Base-by-base conservation (phyloP, 2,329 filamentous ascomycete genomes). In the Ceratocystis huliohia region DNA sequence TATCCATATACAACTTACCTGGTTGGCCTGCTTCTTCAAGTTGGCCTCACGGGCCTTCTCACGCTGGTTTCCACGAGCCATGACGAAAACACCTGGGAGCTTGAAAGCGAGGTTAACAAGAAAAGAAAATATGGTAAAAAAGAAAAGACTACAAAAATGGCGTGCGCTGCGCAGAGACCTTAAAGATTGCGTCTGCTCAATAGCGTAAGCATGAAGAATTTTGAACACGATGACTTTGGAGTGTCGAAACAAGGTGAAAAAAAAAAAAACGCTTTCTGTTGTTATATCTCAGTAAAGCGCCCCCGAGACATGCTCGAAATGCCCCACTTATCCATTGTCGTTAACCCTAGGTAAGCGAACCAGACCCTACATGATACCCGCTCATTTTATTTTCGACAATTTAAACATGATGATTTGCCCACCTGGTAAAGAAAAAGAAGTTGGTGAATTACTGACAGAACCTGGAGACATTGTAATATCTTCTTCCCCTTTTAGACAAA, bases 51-150 rank as follows among this genome's bases (percentile, higher is more conserved):
- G 88, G 73, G 89, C 88, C 80, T 93, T 91, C 70, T 97, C 92
- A 74, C 93, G 88, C 82, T 97, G 93, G 77, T 97, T 97, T 72
- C 93, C 93, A 76, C 93, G 90, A 72, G 93, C 87, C 93, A 97
- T 97, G 48, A 41, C 72, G 33, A 28, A 41, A 41, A 53, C n/a
- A 37, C 41, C 22, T 28, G 20, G 59, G 28, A 56, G 30, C 33
- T 45, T n/a, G 41, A n/a, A 10, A 30, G n/a, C 8, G 44, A 57
- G 7, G 61, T 46, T 8, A 57, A 33, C n/a, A 44, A 37, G 20
- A 20, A 45, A 13, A 30, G 10, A 8, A 44, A 44, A 53, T 45
- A 61, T 22, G 20, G 15, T 13, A 25, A 48, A 44, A 67, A 61
- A 33, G n/a, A 57, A 33, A 22, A 63, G 37, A 45, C n/a, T 44